Evolutionary conservation across 2,329 filamentous ascomycete genomes (phyloP).

Genomic region (Basipetospora chlamydospora): DNA sequence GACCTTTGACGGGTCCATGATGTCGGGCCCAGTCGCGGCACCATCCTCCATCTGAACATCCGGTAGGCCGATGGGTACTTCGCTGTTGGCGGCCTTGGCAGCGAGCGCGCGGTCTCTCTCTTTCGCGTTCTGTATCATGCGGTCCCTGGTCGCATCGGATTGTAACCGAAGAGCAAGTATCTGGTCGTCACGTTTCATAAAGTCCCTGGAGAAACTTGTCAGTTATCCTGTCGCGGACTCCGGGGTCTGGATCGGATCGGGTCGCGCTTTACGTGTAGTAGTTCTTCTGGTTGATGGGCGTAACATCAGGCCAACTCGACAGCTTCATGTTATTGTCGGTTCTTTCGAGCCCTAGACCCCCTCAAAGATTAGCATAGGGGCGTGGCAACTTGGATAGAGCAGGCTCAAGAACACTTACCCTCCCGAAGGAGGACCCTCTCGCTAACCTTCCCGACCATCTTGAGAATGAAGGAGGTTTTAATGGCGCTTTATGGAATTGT

Average conservation of each 20-base stretch:
- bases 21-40: slow-evolving; percentile 37
- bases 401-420: slow-evolving; percentile 29
- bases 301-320: slow-evolving; percentile 82
- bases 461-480: slow-evolving; percentile 8
- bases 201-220: slow-evolving; percentile 48
- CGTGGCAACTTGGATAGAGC: too few species aligned
- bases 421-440: slow-evolving; percentile 49
- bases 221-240: background rate
- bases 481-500: slow-evolving; percentile 3
- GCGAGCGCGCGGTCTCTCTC: slow-evolving; percentile 78
- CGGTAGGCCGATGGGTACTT: slow-evolving; percentile 44
- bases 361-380: background rate
- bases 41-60: slow-evolving; percentile 45
- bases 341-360: slow-evolving; percentile 62
- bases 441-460: slow-evolving; percentile 51
- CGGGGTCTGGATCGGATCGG: background rate
- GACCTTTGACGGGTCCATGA: slow-evolving; percentile 66
- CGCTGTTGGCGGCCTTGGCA: slow-evolving; percentile 57
- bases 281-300: slow-evolving; percentile 97
- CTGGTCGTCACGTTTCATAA: slow-evolving; percentile 96
- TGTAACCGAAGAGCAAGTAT: slow-evolving; percentile 78
- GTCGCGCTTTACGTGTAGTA: slow-evolving; percentile 68
- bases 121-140: slow-evolving; percentile 72
- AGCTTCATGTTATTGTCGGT: slow-evolving; percentile 98
- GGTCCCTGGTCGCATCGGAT: slow-evolving; percentile 71